Percentiles rank a stretch among this genome's conserved stretches.
Evolutionary conservation across 257 asterid species (phyloP).

Genomic region (Vinca minor): DNA sequence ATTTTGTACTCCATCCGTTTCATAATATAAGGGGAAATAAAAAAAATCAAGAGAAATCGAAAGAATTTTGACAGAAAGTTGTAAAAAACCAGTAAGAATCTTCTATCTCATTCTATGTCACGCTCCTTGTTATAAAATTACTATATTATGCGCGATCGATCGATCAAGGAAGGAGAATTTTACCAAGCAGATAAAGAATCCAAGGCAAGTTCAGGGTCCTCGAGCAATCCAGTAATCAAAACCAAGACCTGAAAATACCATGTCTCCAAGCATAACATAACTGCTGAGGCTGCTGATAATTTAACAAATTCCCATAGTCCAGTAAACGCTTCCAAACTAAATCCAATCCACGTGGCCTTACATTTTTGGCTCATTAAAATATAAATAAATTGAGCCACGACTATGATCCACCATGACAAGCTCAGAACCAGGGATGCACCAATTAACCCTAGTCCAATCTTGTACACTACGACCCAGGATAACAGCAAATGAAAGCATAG

Average conservation of each 20-base stretch:
- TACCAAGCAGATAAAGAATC: constrained; percentile 33
- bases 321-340: constrained; percentile 21
- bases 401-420: constrained; percentile 35
- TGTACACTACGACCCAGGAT: constrained; percentile 30
- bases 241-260: constrained; percentile 34
- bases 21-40: no score
- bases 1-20: no score
- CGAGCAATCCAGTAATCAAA: constrained; percentile 32
- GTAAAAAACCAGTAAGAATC: no score
- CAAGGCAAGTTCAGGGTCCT: constrained; percentile 31
- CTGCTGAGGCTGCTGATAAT: constrained; percentile 29
- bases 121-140: no score
- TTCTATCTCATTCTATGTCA: no score
- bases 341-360: constrained; percentile 27
- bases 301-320: constrained; percentile 30
- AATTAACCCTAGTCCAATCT: constrained; percentile 23
- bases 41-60: no score
- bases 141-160: no score
- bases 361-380: constrained; percentile 25
- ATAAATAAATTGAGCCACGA: constrained; percentile 26
- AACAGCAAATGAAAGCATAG: constrained; percentile 19
- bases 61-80: no score
- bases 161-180: constrained; percentile 14
- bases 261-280: constrained; percentile 35
- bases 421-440: constrained; percentile 30